Percentiles rank a stretch among this genome's conserved stretches.
These are phyloP conservation scores for Steccherinum ochraceum DNA, from an alignment of 768 basidiomycete genomes.

Conservation along the genomic window DNA sequence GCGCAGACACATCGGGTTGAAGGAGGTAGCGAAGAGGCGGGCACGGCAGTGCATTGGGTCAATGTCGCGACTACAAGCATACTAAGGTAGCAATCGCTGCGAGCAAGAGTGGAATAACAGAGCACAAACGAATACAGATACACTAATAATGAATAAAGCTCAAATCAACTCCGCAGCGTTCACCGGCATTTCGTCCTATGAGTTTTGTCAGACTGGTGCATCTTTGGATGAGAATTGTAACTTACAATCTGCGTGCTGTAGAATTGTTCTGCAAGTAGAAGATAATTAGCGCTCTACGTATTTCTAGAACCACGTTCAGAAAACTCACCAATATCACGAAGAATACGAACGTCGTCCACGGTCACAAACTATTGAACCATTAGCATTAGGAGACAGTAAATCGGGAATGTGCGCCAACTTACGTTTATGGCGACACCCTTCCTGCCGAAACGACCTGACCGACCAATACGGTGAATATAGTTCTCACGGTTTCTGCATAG, in stretches of 20 bases:
- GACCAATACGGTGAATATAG: constrained; percentile 99
- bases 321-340: constrained; percentile 88
- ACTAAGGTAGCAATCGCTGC: no score
- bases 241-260: constrained; percentile 91
- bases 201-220: constrained; percentile 16
- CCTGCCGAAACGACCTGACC: constrained; percentile 96
- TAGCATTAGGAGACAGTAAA: not conserved
- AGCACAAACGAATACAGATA: not conserved
- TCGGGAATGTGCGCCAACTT: constrained; percentile 21
- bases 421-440: constrained; percentile 99
- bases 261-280: constrained; percentile 68
- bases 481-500: constrained; percentile 84
- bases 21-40: no score
- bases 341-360: constrained; percentile 91
- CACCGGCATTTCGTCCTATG: constrained; percentile 95
- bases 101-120: no score
- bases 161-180: constrained; percentile 97
- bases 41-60: no score
- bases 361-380: constrained; percentile 67
- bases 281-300: not conserved
- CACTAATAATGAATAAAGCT: constrained; percentile 4
- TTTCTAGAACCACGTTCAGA: not conserved
- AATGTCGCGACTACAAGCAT: no score
- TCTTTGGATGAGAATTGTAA: constrained; percentile 8
- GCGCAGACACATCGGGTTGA: no score